Conservation (phyloP, 1,284 basidiomycete genomes). For the Veloboletus limbatus region DNA sequence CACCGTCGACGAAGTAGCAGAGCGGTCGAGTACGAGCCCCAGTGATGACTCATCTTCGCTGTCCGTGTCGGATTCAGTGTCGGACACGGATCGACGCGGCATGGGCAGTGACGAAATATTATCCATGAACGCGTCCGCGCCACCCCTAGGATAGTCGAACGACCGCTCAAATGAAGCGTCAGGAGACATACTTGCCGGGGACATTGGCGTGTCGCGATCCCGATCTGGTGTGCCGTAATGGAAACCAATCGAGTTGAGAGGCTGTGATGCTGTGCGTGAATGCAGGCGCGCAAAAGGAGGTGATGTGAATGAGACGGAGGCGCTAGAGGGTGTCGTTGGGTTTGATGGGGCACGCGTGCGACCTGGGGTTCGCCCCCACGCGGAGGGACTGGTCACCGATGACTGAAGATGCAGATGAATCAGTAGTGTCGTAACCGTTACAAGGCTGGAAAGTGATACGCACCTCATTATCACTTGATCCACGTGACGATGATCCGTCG, state of each 20-base stretch:
- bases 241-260: constrained; percentile 38
- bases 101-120: constrained; percentile 41
- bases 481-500: constrained; percentile 48
- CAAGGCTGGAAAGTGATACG: constrained; percentile 20
- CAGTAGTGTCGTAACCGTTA: constrained; percentile 2
- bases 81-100: constrained; percentile 32
- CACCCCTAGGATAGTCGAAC: constrained; percentile 32
- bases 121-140: constrained; percentile 27
- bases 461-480: constrained; percentile 68
- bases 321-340: constrained; percentile 52
- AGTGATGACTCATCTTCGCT: constrained; percentile 52
- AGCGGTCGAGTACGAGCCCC: constrained; percentile 58
- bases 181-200: constrained; percentile 37
- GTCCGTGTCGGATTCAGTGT: constrained; percentile 45
- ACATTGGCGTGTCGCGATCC: constrained; percentile 33
- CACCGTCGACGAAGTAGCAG: constrained; percentile 52
- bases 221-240: constrained; percentile 30
- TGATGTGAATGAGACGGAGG: constrained; percentile 35
- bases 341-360: constrained; percentile 65
- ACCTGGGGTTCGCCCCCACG: constrained; percentile 42
- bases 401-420: constrained; percentile 21
- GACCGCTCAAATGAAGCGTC: constrained; percentile 40
- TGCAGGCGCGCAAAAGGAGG: constrained; percentile 50
- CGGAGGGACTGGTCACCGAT: constrained; percentile 37
- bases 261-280: constrained; percentile 56